Evolutionary conservation across 306 rosid genomes (phyloP), one percentile per base, ranked within the genome.

Genomic region (Lupinus albus): DNA sequence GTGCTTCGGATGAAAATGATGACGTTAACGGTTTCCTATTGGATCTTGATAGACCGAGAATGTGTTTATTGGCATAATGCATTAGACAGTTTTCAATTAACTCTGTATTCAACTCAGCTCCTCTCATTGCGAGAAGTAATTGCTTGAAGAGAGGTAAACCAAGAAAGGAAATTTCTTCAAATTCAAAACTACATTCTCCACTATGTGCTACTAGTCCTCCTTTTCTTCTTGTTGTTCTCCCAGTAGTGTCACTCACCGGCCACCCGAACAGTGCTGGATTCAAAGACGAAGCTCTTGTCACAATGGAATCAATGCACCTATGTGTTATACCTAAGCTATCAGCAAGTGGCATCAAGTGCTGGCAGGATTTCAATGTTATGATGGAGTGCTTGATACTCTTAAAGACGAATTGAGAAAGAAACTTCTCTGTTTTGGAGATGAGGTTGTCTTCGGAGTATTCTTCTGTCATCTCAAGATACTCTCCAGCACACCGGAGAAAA

Each of bases 401-500:
- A 59, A 88, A 83, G 35, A 86, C 95, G 5, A 67, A 54, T 21
- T 86, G 91, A 0, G 96, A 88, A 30, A 94, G 70, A 20, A 80
- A 88, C 71, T 84, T 69, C 75, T 86, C 99, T 1, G 96, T 84
- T 61, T 90, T 90, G 32, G 96, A 90, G 12, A 94, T 78, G 52
- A 94, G 95, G 60, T 94, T 94, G 67, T 88, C 96, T 47, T 85
- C 99, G 0, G 92, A 83, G 74, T 80, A 94, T 11, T 88, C 88
- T 41, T 93, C 97, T 1, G 99, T 88, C 99, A 93, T 93, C 6
- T 93, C 95, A 17, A 93, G 81, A 68, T 81, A 86, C 81, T 93
- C 97, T 0, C 95, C 99, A 53, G 99, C 99, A 73, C 99, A 93
- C n/a, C 99, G 95, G 38, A 93, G 93, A 3, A 86, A 82, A 11